These are phyloP conservation scores for Daldinia decipiens DNA, from an alignment of 495 filamentous ascomycete species.

Conservation along the genomic window DNA sequence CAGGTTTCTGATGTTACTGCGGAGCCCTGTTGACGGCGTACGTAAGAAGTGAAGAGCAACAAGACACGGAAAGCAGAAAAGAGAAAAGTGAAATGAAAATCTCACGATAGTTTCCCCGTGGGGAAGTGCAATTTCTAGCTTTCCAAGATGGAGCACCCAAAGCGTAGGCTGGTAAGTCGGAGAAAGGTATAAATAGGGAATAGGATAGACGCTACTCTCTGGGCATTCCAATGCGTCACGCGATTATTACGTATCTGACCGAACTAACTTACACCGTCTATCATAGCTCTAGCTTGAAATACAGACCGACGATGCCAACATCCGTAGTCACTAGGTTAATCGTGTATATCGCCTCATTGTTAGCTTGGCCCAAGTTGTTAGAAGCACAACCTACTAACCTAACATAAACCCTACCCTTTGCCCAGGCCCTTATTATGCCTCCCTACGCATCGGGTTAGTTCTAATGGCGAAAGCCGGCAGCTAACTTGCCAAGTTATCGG, in stretches of 20 bases:
- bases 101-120: not conserved
- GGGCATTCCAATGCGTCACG: not conserved
- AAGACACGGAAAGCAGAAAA: not conserved
- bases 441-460: not conserved
- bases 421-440: constrained; percentile 1
- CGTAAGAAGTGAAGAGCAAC: not conserved
- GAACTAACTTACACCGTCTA: not conserved
- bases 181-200: constrained; percentile 3
- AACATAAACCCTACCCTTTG: not conserved
- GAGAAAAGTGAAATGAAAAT: not conserved
- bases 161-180: too few species aligned
- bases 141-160: not conserved
- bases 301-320: too few species aligned
- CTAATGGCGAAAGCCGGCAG: not conserved
- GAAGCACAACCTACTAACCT: not conserved
- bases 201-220: not conserved
- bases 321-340: not conserved
- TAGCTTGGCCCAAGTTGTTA: not conserved
- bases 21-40: not conserved
- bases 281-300: not conserved
- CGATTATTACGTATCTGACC: not conserved
- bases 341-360: not conserved
- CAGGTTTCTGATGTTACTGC: not conserved
- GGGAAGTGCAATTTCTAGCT: not conserved
- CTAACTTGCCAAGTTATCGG: constrained; percentile 1